Evolutionary conservation across 352 stramenopile genomes (phyloP), one percentile per base, ranked within the genome.

Genomic region (Phytophthora kernoviae): DNA sequence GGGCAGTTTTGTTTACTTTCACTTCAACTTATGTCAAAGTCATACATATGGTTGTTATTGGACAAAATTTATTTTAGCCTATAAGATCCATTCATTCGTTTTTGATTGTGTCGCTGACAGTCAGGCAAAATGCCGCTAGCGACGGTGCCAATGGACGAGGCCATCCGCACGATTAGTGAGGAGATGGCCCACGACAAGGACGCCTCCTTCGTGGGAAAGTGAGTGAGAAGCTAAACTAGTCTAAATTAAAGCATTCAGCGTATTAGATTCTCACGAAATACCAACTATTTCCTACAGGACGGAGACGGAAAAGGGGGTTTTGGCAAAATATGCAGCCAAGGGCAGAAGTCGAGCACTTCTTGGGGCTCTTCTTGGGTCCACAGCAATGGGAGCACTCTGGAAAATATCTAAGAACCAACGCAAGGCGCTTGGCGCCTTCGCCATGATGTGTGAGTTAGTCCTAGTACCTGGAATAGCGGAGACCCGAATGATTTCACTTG

Each of bases 141-240:
- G 15, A 62, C 68, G 10, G 63, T 64, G 54, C 24, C 63, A 1
- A 45, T 76, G 58, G 82, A 92, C 70, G 79, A 90, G 39, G 76
- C 81, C 45, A 83, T 92, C 54, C 76, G 78, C 57, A 77, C 87
- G 64, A 70, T 92, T 39, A 79, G 74, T 56, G 68, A 52, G 6
- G 78, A 92, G 61, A 75, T 92, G 60, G 51, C 71, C 47, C 79
- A 81, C 54, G 63, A 75, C 36, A 70, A 78, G 44, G 66, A 77
- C 33, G 75, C 49, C 15, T 56, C 79, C 34, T 58, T 77, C 45
- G 78, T 92, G 32, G 80, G 80, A 59, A 77, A 71, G 82, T 90
- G 78, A 41, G 82, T 79, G 12, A 2, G 24, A 7, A 41, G 24
- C 9, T 9, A 26, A 43, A 4, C 20, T 21, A 3, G 15, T 20